phyloP scores from a whole-genome alignment of 768 basidiomycete species.

The Lactifluus hygrophoroides region DNA sequence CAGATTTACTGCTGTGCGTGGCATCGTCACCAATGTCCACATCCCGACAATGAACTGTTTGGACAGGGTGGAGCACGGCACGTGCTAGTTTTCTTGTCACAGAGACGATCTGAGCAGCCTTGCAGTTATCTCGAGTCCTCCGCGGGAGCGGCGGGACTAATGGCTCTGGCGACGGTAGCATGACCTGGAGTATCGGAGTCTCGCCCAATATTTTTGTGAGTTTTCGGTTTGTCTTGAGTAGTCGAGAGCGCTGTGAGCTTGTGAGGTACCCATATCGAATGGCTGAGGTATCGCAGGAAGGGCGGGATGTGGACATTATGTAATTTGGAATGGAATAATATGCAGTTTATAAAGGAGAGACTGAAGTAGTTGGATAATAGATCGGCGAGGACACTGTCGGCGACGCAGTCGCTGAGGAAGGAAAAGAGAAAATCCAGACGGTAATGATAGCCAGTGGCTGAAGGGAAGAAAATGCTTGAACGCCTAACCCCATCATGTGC shows the following conservation, averaged over 20 bases:
- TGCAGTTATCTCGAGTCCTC: not conserved
- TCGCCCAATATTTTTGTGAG: slow-evolving; percentile 20
- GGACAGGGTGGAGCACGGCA: not conserved
- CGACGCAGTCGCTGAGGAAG: slow-evolving; percentile 5
- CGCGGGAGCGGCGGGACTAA: not conserved
- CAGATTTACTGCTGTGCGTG: not conserved
- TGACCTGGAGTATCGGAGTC: slow-evolving; percentile 6
- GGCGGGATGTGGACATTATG: not conserved
- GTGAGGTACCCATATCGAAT: not conserved
- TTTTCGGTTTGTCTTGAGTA: slow-evolving; percentile 16
- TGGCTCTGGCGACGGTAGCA: not conserved
- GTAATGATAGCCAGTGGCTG: not conserved
- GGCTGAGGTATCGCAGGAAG: not conserved
- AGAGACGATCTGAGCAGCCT: not conserved
- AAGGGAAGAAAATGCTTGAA: not conserved
- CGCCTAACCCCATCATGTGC: not conserved
- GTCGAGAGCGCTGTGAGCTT: slow-evolving; percentile 9
- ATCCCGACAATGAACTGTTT: not conserved
- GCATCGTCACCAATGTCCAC: not conserved
- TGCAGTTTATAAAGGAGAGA: not conserved
- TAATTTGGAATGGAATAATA: not conserved
- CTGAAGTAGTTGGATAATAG: not conserved
- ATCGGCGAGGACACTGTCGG: not conserved
- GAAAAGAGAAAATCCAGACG: not conserved
- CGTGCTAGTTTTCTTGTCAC: slow-evolving; percentile 7